Percentiles rank a stretch among this genome's conserved stretches.
Conservation (phyloP, 345 rosid genomes). For the Hypericum androsaemum region DNA sequence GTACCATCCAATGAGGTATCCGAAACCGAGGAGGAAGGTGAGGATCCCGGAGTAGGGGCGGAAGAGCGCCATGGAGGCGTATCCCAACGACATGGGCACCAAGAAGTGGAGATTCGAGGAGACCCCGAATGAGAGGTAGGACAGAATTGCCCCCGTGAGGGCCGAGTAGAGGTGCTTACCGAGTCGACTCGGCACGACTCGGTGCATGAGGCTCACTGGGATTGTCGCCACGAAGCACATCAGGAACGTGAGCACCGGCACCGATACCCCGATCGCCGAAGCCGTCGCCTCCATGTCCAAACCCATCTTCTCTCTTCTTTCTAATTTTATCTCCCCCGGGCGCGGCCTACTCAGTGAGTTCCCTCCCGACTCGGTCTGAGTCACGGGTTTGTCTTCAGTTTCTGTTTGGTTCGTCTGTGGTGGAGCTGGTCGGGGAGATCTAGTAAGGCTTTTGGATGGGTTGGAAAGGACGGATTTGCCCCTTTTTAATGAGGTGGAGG, state of each 20-base stretch:
- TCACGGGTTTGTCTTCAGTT: too few species aligned
- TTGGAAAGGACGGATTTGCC: too few species aligned
- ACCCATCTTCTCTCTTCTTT: conserved; percentile 7
- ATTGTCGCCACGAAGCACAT: conserved; percentile 80
- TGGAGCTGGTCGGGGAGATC: too few species aligned
- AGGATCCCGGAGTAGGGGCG: conserved; percentile 62
- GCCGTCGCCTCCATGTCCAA: conserved; percentile 49
- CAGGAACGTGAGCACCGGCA: conserved; percentile 76
- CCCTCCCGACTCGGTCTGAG: too few species aligned
- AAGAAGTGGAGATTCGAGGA: conserved; percentile 86
- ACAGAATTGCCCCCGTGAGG: conserved; percentile 52
- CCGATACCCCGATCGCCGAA: conserved; percentile 64
- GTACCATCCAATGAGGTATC: conserved; percentile 90
- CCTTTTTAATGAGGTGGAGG: too few species aligned
- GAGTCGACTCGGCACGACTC: conserved; percentile 51
- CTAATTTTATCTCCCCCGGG: too few species aligned
- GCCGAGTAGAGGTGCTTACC: conserved; percentile 61
- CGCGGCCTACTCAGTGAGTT: too few species aligned
- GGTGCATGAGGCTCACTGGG: conserved; percentile 58
- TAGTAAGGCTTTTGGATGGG: too few species aligned
- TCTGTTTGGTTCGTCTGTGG: too few species aligned
- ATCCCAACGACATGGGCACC: conserved; percentile 71
- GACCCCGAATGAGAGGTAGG: conserved; percentile 74
- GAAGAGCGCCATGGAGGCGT: conserved; percentile 59
- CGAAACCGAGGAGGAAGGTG: conserved; percentile 64